Evolutionary conservation across 164 flowering plant genomes (phyloP).

Genomic region (Magnolia changhungtana): DNA sequence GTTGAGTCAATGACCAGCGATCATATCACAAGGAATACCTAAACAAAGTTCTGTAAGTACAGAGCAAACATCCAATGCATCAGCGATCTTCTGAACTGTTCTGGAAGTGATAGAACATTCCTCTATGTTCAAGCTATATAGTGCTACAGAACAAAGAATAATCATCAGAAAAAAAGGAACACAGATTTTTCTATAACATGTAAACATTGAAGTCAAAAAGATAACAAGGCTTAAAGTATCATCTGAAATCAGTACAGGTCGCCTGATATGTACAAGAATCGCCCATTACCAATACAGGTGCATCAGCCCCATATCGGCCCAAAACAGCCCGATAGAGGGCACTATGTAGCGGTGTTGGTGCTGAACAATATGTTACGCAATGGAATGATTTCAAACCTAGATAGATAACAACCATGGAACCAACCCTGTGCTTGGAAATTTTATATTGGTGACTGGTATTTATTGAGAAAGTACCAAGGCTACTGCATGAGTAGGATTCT

Average conservation of each 20-base stretch:
- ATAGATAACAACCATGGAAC: too few species aligned
- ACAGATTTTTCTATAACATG: neutral
- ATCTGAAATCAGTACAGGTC: neutral
- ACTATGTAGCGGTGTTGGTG: too few species aligned
- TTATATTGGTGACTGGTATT: neutral
- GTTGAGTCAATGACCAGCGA: neutral
- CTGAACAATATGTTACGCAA: too few species aligned
- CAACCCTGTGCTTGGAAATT: neutral
- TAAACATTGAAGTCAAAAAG: neutral
- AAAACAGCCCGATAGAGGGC: too few species aligned
- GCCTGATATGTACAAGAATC: too few species aligned
- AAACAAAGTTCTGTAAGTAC: constrained; percentile 63
- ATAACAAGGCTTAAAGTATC: neutral
- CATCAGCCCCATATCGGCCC: too few species aligned
- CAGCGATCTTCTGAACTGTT: constrained; percentile 86
- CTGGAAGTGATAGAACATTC: constrained; percentile 83
- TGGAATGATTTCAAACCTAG: too few species aligned
- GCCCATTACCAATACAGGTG: too few species aligned
- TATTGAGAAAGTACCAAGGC: too few species aligned
- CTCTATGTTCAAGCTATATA: constrained; percentile 78
- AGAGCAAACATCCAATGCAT: constrained; percentile 59
- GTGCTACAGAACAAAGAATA: constrained; percentile 42
- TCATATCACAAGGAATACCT: constrained; percentile 40
- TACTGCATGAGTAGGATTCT: too few species aligned
- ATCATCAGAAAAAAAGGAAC: constrained; percentile 10